Percentiles rank a stretch among this genome's conserved stretches.
Evolutionary conservation across 495 filamentous ascomycete species (phyloP).

Genomic region (Annulohypoxylon maeteangense): DNA sequence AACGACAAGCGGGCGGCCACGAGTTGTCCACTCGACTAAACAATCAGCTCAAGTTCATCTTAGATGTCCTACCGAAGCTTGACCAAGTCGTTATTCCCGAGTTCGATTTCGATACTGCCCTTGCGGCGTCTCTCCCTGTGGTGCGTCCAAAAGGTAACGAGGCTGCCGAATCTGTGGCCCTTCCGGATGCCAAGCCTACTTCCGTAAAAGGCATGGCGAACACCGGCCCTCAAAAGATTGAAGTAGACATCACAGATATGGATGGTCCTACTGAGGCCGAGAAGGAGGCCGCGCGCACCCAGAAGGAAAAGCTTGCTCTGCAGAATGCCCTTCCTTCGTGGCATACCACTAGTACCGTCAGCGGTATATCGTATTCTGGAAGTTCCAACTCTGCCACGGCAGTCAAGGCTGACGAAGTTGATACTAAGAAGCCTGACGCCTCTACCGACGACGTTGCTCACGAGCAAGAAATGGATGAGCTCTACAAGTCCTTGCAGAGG

Average conservation of each 20-base stretch:
- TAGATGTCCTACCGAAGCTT: constrained; percentile 85
- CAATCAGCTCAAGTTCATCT: constrained; percentile 84
- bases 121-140: constrained; percentile 67
- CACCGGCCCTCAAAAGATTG: constrained; percentile 74
- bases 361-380: constrained; percentile 51
- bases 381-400: constrained; percentile 56
- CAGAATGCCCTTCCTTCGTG: constrained; percentile 90
- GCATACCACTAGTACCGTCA: constrained; percentile 88
- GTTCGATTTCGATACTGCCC: constrained; percentile 85
- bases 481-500: constrained; percentile 64
- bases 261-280: constrained; percentile 81
- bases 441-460: constrained; percentile 54
- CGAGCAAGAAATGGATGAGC: constrained; percentile 59
- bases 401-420: constrained; percentile 65
- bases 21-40: constrained; percentile 89
- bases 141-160: constrained; percentile 69
- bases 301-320: constrained; percentile 77
- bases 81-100: constrained; percentile 84
- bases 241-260: constrained; percentile 78
- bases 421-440: constrained; percentile 48
- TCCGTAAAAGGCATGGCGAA: constrained; percentile 77
- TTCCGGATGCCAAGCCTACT: constrained; percentile 65
- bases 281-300: constrained; percentile 73
- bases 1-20: constrained; percentile 74
- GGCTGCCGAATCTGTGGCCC: constrained; percentile 63